phyloP scores from a whole-genome alignment of 108 stramenopile species.

The Schizochytrium sp. region DNA sequence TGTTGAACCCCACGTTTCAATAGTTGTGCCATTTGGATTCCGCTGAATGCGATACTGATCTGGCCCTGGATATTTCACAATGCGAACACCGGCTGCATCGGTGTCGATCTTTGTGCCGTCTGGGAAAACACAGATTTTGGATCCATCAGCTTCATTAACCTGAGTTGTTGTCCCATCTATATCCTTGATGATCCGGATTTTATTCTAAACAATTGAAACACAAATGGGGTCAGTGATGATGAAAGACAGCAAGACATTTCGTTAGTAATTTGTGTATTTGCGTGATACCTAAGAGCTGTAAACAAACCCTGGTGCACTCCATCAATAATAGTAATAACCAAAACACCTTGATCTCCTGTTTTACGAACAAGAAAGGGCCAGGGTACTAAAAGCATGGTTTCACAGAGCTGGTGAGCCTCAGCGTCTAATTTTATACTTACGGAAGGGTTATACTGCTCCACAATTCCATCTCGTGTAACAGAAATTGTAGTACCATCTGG shows the following conservation, averaged over 20 bases:
- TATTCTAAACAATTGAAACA: not conserved
- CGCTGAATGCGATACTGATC: constrained; percentile 5
- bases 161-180: constrained; percentile 39
- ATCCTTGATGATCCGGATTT: constrained; percentile 14
- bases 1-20: constrained; percentile 31
- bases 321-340: too few relatives aligned
- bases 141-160: constrained; percentile 41
- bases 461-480: constrained; percentile 9
- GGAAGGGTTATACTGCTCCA: constrained; percentile 23
- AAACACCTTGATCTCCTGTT: too few relatives aligned
- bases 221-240: too few relatives aligned
- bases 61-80: constrained; percentile 35
- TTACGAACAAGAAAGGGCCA: too few relatives aligned
- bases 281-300: too few relatives aligned
- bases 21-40: constrained; percentile 50
- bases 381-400: too few relatives aligned
- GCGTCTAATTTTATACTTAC: not conserved
- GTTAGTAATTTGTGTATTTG: too few relatives aligned
- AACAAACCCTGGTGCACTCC: too few relatives aligned
- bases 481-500: constrained; percentile 48
- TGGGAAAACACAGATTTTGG: constrained; percentile 20
- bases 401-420: too few relatives aligned
- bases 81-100: constrained; percentile 19
- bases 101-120: constrained; percentile 59
- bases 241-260: too few relatives aligned